Base-by-base conservation (phyloP, 1,284 basidiomycete species). In the Vanrija sp. region DNA sequence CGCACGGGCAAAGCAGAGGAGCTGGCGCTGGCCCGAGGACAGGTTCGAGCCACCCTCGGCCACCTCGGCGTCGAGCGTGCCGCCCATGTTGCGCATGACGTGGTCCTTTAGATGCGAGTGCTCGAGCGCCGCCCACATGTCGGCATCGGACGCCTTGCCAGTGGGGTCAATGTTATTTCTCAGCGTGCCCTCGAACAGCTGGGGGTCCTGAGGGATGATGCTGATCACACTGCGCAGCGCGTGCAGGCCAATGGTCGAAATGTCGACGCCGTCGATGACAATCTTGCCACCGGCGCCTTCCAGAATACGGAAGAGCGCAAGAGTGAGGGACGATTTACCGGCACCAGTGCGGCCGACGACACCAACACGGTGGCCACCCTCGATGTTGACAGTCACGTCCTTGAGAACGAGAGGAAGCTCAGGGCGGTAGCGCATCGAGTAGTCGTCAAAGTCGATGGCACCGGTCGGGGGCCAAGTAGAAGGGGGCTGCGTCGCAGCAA, bases 191-290 rank as follows among this genome's bases (percentile, higher is more conserved):
- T 92, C 88, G 69, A 93, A 94, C 26, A 95, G 72, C 68, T 93
- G 79, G 79, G 54, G 87, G 81, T 80, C 80, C 64, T 95, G 91
- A 2, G 95, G 94, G 25, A 97, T 92, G 69, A 97, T 97, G 6
- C 89, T 88, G 44, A 97, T 18, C 82, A 87, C 66, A 48, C 56
- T 68, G 46, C 80, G 69, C 5, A 83, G 78, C 63, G 91, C 88
- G 68, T 88, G 84, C 45, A 97, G 79, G 0, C 93, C 92, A 46
- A 96, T 84, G 51, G 83, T 85, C 12, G 86, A 82, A 61, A 93
- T 88, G 70, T 94, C 89, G 5, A 92, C 80, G 6, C 85, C 87
- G 71, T 97, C 91, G 49, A 96, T 88, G 12, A 81, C 66, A 52
- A 98, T 93, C 2, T 82, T 83, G 9, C 94, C 95, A 45, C 80